Base-by-base conservation (phyloP, 31 red algal genomes). In the Asparagopsis taxiformis region DNA sequence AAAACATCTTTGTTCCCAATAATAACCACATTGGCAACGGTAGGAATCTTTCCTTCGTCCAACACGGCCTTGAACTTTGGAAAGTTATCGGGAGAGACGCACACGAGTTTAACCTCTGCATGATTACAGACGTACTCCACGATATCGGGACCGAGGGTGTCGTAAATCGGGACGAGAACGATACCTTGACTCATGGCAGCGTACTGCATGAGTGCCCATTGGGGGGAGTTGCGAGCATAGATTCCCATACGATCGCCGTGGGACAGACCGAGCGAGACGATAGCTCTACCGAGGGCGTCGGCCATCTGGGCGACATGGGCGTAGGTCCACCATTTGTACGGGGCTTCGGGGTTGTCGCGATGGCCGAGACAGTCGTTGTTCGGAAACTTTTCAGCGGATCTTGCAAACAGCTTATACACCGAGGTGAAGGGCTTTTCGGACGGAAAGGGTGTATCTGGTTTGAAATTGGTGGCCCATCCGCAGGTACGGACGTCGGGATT, bases 81-180 rank as follows among this genome's bases (percentile, higher is more conserved):
- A 60, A 72, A 74, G 44, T 90, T 90, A 25, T 9, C 39, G 19
- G 43, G 7, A 32, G 71, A 74, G 23, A 85, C 76, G 34, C 79
- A 89, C 19, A 92, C 41, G n/a, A 89, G 33, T 49, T 85, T 81
- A 46, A 97, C 69, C 20, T 77, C 74, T 0, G 94, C 80, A 54
- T 98, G 94, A 44, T 93, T 84, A 30, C 80, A 75, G 24, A 98
- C 91, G 76, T 85, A 98, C 75, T 92, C 84, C 26, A 88, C 64
- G 26, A 91, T 83, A 66, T 98, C 68, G 35, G 83, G 62, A n/a
- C 94, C 94, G 31, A 98, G 69, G 3, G 85, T 94, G 60, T 98
- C 94, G 60, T 98, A 98, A 32, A 98, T 79, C 21, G 94, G 94
- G 10, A 98, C 89, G 7, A 81, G 37, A 36, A 98, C 78, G 33